These are phyloP conservation scores for Fusarium dlaminii DNA, from an alignment of 2,329 filamentous ascomycete genomes.

Conservation along the genomic window DNA sequence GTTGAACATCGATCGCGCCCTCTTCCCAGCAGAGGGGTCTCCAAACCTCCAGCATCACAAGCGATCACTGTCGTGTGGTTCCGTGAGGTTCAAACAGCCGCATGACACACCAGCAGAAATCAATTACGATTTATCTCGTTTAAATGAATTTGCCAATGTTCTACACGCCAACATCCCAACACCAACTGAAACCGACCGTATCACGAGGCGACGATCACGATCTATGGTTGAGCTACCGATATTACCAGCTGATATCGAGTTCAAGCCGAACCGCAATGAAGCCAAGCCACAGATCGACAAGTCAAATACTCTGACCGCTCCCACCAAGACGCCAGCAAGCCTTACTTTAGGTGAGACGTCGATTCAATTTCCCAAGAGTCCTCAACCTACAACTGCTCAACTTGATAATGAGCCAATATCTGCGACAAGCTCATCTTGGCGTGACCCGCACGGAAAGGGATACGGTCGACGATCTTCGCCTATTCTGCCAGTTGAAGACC, in stretches of 20 bases:
- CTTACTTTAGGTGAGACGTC: not conserved
- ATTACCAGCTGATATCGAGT: conserved; percentile 14
- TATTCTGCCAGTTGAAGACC: conserved; percentile 54
- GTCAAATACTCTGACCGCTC: not conserved
- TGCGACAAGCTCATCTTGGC: conserved; percentile 6
- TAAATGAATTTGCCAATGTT: conserved; percentile 52
- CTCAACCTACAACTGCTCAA: not conserved
- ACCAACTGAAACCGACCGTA: conserved; percentile 5
- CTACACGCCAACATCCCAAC: conserved; percentile 8
- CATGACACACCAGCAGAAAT: conserved; percentile 61
- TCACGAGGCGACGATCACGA: conserved; percentile 40
- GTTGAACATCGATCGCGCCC: conserved; percentile 54
- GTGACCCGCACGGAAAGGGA: conserved; percentile 2
- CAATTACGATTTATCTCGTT: conserved; percentile 51
- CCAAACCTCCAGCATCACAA: conserved; percentile 52
- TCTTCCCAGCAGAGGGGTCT: conserved; percentile 57
- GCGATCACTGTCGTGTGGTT: conserved; percentile 61
- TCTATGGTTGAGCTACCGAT: conserved; percentile 41
- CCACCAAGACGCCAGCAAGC: conserved; percentile 6
- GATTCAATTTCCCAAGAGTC: conserved; percentile 14
- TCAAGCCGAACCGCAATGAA: not conserved
- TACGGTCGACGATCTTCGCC: conserved; percentile 58
- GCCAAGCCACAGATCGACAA: conserved; percentile 2
- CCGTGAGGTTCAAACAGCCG: conserved; percentile 56
- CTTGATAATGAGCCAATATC: conserved; percentile 5